Percentiles rank a stretch among this genome's conserved stretches.
Evolutionary conservation across 2,329 filamentous ascomycete genomes (phyloP).

Genomic region (Calonectria naviculata): DNA sequence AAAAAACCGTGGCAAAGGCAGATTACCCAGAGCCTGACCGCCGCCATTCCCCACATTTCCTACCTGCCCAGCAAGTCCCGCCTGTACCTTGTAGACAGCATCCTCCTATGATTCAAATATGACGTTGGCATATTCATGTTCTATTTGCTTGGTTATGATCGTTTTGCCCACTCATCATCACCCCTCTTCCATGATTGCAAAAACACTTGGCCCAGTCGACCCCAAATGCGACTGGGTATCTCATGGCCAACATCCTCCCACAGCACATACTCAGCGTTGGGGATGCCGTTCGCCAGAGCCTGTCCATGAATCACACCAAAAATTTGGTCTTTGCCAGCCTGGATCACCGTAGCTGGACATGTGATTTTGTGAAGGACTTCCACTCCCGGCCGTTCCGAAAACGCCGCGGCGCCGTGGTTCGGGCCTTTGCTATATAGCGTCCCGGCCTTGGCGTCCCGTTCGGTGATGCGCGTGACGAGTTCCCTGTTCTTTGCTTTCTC

Average conservation of each 20-base stretch:
- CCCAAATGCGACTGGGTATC: slow-evolving; percentile 28
- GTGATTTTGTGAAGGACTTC: slow-evolving; percentile 34
- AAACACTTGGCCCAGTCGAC: background rate
- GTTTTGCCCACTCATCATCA: slow-evolving; percentile 13
- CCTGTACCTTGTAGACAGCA: background rate
- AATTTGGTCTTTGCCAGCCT: slow-evolving; percentile 42
- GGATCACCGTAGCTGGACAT: slow-evolving; percentile 43
- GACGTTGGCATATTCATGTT: background rate
- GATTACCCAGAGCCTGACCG: too few species aligned
- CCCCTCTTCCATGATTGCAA: slow-evolving; percentile 21
- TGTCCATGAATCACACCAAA: slow-evolving; percentile 41
- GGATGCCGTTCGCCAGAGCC: slow-evolving; percentile 36
- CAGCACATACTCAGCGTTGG: slow-evolving; percentile 33
- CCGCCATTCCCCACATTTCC: too few species aligned
- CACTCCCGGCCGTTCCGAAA: slow-evolving; percentile 35
- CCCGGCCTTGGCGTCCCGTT: slow-evolving; percentile 32
- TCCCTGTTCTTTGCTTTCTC: slow-evolving; percentile 14
- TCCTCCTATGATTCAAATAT: background rate
- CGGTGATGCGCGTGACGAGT: background rate
- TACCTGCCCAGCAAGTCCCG: too few species aligned
- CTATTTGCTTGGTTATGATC: background rate
- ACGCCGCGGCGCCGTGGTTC: slow-evolving; percentile 41
- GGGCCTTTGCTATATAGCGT: slow-evolving; percentile 40
- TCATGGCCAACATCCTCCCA: slow-evolving; percentile 37
- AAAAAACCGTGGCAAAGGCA: too few species aligned